Evolutionary conservation across 129 eudicot genomes (phyloP).

Genomic region (Helianthus annuus): DNA sequence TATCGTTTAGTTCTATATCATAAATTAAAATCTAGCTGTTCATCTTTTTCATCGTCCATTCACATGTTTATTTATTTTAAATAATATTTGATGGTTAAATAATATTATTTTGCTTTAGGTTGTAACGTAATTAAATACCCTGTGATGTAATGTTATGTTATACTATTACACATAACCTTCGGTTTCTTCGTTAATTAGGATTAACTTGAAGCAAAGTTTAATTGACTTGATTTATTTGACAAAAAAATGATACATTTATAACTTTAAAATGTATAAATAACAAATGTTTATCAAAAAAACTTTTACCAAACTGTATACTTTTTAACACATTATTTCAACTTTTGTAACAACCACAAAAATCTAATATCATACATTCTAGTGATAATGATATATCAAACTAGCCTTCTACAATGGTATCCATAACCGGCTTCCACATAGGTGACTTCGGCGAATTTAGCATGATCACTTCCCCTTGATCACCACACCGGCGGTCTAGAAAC

Average conservation of each 20-base stretch:
- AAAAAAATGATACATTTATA: background rate
- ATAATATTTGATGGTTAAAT: background rate
- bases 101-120: constrained; percentile 4
- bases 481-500: background rate
- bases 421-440: constrained; percentile 54
- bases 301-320: background rate
- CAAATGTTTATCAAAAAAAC: too few relatives aligned
- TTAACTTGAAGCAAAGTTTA: background rate
- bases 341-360: background rate
- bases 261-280: background rate
- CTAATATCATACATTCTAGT: constrained; percentile 9
- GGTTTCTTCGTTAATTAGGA: background rate
- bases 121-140: background rate
- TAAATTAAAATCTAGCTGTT: background rate
- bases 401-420: constrained; percentile 56
- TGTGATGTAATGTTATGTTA: background rate
- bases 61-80: background rate
- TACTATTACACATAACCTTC: background rate
- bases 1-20: background rate
- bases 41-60: background rate
- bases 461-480: background rate
- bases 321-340: background rate
- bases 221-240: background rate
- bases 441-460: constrained; percentile 22
- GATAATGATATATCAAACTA: constrained; percentile 25